Evolutionary conservation across 495 filamentous ascomycete genomes (phyloP).

Genomic region (Lasiosphaeriaceae sp.): DNA sequence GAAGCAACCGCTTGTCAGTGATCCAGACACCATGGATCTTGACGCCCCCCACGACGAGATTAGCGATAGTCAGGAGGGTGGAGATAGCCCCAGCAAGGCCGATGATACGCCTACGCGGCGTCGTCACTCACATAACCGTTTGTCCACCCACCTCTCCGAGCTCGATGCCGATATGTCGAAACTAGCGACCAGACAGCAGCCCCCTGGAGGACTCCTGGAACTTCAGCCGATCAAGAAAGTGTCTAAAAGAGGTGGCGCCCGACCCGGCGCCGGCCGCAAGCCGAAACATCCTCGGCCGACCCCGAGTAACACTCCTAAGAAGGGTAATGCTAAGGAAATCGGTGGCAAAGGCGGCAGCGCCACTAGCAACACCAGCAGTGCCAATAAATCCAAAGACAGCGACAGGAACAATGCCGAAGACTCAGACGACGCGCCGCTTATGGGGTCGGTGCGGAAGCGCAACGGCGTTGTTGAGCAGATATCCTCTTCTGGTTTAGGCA

Average conservation of each 20-base stretch:
- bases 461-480: background rate
- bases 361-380: background rate
- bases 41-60: conserved; percentile 13
- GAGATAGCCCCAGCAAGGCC: conserved; percentile 2
- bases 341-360: background rate
- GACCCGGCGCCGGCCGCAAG: conserved; percentile 31
- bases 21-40: background rate
- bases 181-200: background rate
- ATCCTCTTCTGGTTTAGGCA: background rate
- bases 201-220: background rate
- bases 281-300: conserved; percentile 18
- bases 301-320: background rate
- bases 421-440: conserved; percentile 17
- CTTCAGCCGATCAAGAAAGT: conserved; percentile 16
- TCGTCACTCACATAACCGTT: background rate
- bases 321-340: conserved; percentile 1
- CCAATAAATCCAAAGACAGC: background rate
- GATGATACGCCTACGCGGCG: conserved; percentile 13
- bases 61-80: conserved; percentile 15
- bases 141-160: background rate
- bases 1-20: conserved; percentile 9
- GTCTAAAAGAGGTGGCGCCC: conserved; percentile 29
- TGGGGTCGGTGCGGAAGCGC: background rate
- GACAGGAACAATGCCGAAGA: conserved; percentile 6
- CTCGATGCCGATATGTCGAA: background rate